A percentile compares a stretch with the other conserved stretches of the same genome.
These are phyloP conservation scores for Globisporangium splendens DNA, from an alignment of 352 stramenopile genomes.

Conservation along the genomic window DNA sequence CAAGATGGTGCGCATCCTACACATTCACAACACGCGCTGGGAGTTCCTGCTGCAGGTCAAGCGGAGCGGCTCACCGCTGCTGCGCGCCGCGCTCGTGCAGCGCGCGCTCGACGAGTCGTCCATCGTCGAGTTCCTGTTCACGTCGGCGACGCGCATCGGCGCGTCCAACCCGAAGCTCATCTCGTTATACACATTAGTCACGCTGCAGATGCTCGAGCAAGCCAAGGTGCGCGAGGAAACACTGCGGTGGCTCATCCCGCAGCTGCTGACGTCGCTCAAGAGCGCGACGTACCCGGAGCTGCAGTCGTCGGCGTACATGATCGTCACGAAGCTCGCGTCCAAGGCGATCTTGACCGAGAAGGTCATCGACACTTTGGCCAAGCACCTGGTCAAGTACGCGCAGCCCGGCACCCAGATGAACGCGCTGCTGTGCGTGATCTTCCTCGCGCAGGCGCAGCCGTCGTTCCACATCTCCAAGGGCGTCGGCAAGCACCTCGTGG, in stretches of 20 bases:
- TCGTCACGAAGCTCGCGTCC: constrained; percentile 78
- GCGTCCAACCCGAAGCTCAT: constrained; percentile 72
- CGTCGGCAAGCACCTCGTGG: constrained; percentile 61
- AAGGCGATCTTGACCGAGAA: constrained; percentile 75
- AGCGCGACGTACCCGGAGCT: constrained; percentile 63
- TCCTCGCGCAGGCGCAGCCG: constrained; percentile 68
- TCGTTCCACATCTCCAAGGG: constrained; percentile 51
- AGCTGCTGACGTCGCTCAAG: constrained; percentile 71
- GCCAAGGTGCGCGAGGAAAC: constrained; percentile 58
- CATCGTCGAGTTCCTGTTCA: constrained; percentile 75
- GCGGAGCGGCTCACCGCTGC: constrained; percentile 53
- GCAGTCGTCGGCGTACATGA: constrained; percentile 82
- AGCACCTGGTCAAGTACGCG: constrained; percentile 74
- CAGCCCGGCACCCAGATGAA: constrained; percentile 67
- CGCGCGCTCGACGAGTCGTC: constrained; percentile 70
- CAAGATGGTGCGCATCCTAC: constrained; percentile 79
- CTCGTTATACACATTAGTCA: constrained; percentile 81
- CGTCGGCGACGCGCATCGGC: constrained; percentile 54
- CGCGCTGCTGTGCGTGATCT: constrained; percentile 71
- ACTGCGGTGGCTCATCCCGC: constrained; percentile 76
- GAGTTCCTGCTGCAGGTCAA: constrained; percentile 83
- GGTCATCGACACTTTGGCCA: constrained; percentile 67
- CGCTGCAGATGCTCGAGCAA: constrained; percentile 78
- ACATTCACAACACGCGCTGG: constrained; percentile 77
- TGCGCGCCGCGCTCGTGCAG: constrained; percentile 69